Conservation (phyloP, 805 yeast species). For the Clavispora vitiphila region DNA sequence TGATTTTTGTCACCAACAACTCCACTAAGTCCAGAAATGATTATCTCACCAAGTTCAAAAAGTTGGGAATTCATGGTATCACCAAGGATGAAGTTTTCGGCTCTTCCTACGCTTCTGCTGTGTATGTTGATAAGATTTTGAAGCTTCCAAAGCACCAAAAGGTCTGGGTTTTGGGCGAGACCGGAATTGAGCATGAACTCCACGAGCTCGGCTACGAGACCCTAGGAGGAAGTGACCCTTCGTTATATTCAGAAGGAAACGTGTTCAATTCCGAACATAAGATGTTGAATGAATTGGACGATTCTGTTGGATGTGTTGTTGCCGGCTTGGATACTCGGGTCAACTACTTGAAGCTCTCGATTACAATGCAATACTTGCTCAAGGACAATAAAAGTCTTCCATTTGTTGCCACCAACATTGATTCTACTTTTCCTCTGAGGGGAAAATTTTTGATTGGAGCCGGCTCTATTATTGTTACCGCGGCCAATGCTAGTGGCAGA, state of each 20-base stretch:
- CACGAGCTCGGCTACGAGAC: constrained; percentile 66
- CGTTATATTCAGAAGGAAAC: constrained; percentile 39
- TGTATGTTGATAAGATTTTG: constrained; percentile 72
- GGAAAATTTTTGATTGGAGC: constrained; percentile 91
- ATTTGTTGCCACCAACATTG: constrained; percentile 91
- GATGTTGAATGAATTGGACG: constrained; percentile 56
- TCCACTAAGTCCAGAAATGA: constrained; percentile 83
- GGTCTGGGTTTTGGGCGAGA: constrained; percentile 86
- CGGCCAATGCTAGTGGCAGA: constrained; percentile 72
- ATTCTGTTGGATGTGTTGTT: constrained; percentile 77
- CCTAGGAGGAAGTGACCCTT: constrained; percentile 79
- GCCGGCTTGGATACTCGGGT: constrained; percentile 77
- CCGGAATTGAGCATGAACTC: constrained; percentile 80
- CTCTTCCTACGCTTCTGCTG: constrained; percentile 86
- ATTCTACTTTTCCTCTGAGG: constrained; percentile 88
- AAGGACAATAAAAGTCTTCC: constrained; percentile 52
- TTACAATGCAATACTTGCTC: constrained; percentile 74
- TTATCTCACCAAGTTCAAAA: constrained; percentile 70
- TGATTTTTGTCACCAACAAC: constrained; percentile 91
- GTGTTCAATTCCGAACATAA: constrained; percentile 54
- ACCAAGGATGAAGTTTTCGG: constrained; percentile 75
- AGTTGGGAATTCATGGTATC: constrained; percentile 46
- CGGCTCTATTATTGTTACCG: constrained; percentile 80
- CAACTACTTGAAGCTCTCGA: constrained; percentile 77
- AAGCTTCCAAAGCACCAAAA: constrained; percentile 71